Conservation (phyloP, 352 stramenopile genomes). For the Sclerospora graminicola region DNA sequence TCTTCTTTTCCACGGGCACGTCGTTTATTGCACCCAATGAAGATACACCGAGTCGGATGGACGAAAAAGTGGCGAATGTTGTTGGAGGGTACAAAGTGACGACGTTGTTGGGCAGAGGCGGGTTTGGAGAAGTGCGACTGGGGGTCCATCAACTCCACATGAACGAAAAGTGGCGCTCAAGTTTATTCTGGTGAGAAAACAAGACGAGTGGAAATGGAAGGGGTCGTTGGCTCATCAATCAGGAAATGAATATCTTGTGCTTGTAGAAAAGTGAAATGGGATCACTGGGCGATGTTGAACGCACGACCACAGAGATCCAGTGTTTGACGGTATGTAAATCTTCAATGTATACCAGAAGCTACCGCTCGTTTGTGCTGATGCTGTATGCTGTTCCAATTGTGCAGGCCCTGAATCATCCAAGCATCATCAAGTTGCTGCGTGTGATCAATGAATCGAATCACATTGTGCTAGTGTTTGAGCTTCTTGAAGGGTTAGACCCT, state of each 20-base stretch:
- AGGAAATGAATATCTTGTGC: no score
- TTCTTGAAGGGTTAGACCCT: constrained; percentile 57
- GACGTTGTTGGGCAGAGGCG: no score
- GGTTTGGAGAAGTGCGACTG: no score
- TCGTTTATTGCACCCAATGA: constrained; percentile 69
- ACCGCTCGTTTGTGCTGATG: not conserved
- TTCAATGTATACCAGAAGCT: no score
- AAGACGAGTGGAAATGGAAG: no score
- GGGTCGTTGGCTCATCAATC: no score
- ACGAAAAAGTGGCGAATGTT: constrained; percentile 56
- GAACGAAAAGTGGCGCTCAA: constrained; percentile 84
- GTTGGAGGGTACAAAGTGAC: constrained; percentile 70
- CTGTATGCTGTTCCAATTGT: not conserved
- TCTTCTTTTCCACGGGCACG: constrained; percentile 78
- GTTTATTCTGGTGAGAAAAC: constrained; percentile 51
- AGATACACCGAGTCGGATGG: constrained; percentile 25
- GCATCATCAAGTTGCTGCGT: constrained; percentile 83
- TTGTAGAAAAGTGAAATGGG: constrained; percentile 79
- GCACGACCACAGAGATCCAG: constrained; percentile 82
- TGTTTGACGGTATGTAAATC: constrained; percentile 35
- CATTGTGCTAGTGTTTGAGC: constrained; percentile 80
- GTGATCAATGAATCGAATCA: constrained; percentile 81
- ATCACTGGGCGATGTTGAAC: no score
- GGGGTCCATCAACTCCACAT: constrained; percentile 83
- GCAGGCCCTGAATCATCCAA: constrained; percentile 74